Base-by-base conservation (phyloP, 164 flowering plant genomes). In the Annona squamosa region DNA sequence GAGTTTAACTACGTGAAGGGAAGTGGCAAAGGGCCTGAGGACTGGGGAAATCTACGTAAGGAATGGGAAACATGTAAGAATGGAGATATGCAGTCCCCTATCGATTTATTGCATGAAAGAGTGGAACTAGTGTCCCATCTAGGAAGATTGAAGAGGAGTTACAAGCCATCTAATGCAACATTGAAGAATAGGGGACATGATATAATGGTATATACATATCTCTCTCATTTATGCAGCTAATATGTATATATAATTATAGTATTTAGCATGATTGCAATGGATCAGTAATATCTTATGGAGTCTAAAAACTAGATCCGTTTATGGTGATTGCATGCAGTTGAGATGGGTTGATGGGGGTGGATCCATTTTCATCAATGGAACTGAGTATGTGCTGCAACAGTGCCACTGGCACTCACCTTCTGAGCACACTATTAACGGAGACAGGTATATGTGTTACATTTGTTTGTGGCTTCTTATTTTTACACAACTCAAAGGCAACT, bases 31-130 rank as follows among this genome's bases (percentile, higher is more conserved):
- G 90, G 91, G 16, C 93, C 93, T 3, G 69, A 42, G 0, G 6
- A 64, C 1, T 86, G 90, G 93, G 90, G 89, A 67, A 75, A 78
- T 7, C 45, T 89, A 5, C 80, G 73, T 48, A 63, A 63, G 4
- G 89, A 89, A 67, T 89, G 93, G 93, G 68, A 70, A 1, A 19
- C 19, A 10, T 87, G 91, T 41, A 79, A 74, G 12, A 73, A 77
- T 46, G 93, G 93, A 45, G 37, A 59, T 0, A 79, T 87, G 90
- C 93, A 89, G 73, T 89, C 93, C 68, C 93, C 93, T 0, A 87
- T 89, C 9, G 89, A 89, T 79, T 48, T 87, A 63, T 74, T 75
- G 77, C 48, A 80, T 65, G 78, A 80, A 26, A 83, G 83, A 68
- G 89, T 86, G 18, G 48, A 73, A 43, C 74, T 86, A 4, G 81